Evolutionary conservation across 2,329 filamentous ascomycete genomes (phyloP).

Genomic region (Ceratocystis variospora): DNA sequence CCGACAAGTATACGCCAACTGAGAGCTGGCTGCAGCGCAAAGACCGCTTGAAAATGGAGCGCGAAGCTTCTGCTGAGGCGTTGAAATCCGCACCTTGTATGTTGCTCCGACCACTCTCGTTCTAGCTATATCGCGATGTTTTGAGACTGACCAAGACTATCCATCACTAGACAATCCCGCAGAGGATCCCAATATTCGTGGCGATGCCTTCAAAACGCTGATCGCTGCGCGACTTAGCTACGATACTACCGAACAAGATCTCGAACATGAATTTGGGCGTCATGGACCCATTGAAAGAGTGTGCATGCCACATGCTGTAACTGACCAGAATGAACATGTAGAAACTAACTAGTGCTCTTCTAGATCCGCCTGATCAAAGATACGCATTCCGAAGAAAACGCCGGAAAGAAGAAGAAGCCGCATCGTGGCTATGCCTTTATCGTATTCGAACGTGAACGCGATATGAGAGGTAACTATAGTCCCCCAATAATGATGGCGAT

Average conservation of each 20-base stretch:
- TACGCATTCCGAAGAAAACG: slow-evolving; percentile 52
- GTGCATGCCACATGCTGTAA: slow-evolving; percentile 26
- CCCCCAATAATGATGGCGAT: slow-evolving; percentile 23
- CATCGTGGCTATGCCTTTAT: slow-evolving; percentile 92
- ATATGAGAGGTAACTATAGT: slow-evolving; percentile 83
- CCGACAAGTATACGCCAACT: slow-evolving; percentile 62
- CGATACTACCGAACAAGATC: slow-evolving; percentile 72
- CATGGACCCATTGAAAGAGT: slow-evolving; percentile 91
- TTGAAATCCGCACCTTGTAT: slow-evolving; percentile 36
- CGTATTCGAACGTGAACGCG: slow-evolving; percentile 90
- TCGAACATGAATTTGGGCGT: slow-evolving; percentile 84
- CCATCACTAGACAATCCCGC: slow-evolving; percentile 54
- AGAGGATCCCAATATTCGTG: slow-evolving; percentile 76
- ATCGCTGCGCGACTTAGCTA: slow-evolving; percentile 87
- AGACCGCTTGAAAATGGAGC: slow-evolving; percentile 72
- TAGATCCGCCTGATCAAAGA: slow-evolving; percentile 82
- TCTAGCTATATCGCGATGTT: not conserved
- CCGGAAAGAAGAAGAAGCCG: slow-evolving; percentile 65
- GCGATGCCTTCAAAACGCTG: slow-evolving; percentile 88
- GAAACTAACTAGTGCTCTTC: slow-evolving; percentile 21
- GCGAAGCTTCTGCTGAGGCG: slow-evolving; percentile 52
- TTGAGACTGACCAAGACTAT: not conserved
- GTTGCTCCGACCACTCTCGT: not conserved
- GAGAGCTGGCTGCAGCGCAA: slow-evolving; percentile 87
- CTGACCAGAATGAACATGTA: not conserved